Conservation (phyloP, 495 filamentous ascomycete species). For the Hypomontagnella submonticulosa region DNA sequence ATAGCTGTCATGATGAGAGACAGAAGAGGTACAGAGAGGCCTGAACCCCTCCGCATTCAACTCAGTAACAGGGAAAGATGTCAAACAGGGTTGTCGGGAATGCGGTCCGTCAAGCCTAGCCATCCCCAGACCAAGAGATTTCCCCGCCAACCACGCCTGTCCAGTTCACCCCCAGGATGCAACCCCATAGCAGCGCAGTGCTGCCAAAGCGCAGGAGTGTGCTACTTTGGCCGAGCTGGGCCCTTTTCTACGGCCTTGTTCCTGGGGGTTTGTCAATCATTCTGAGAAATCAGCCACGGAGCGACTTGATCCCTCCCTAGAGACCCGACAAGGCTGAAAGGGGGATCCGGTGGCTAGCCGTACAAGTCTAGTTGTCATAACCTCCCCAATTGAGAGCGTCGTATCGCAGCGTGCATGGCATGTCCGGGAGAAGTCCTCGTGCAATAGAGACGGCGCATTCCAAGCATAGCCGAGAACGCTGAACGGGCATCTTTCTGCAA, state of each 20-base stretch:
- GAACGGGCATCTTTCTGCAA: slow-evolving; percentile 40
- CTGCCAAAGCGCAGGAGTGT: slow-evolving; percentile 35
- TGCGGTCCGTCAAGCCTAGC: slow-evolving; percentile 45
- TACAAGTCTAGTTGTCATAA: slow-evolving; percentile 25
- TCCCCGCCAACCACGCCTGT: slow-evolving; percentile 47
- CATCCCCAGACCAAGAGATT: slow-evolving; percentile 46
- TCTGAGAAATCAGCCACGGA: slow-evolving; percentile 45
- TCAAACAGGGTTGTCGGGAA: slow-evolving; percentile 43
- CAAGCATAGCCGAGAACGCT: slow-evolving; percentile 44
- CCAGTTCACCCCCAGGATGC: slow-evolving; percentile 38
- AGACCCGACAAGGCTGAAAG: slow-evolving; percentile 48
- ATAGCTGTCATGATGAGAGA: slow-evolving; percentile 8
- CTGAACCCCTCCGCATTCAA: slow-evolving; percentile 26
- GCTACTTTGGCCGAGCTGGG: slow-evolving; percentile 22
- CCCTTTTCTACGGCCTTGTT: slow-evolving; percentile 35
- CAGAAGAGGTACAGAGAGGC: background rate
- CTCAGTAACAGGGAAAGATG: slow-evolving; percentile 35
- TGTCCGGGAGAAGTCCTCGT: slow-evolving; percentile 47
- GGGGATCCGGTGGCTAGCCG: slow-evolving; percentile 39
- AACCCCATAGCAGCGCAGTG: slow-evolving; percentile 35
- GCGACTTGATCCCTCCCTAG: slow-evolving; percentile 43
- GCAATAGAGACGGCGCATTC: slow-evolving; percentile 42
- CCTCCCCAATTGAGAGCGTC: slow-evolving; percentile 40
- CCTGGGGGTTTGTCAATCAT: slow-evolving; percentile 39
- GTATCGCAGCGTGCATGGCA: slow-evolving; percentile 46